phyloP scores from a whole-genome alignment of 129 eudicot species.

The Sambucus nigra region DNA sequence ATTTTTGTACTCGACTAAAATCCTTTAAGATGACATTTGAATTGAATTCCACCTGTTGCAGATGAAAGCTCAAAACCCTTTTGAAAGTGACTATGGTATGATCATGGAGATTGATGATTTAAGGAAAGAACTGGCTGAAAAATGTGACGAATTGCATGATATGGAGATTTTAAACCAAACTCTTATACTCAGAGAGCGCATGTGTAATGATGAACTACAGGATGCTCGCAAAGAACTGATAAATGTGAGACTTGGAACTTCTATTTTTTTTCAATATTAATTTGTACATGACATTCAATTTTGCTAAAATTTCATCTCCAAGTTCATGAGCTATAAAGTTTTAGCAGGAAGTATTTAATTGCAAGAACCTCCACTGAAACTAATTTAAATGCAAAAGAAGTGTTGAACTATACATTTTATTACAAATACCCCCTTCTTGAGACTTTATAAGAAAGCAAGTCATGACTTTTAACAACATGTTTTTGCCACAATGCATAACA shows the following conservation, averaged over 20 bases:
- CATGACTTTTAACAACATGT: too few relatives aligned
- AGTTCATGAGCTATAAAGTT: too few relatives aligned
- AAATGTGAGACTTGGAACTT: constrained; percentile 33
- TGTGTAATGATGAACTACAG: constrained; percentile 52
- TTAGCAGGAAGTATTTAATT: too few relatives aligned
- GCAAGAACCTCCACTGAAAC: too few relatives aligned
- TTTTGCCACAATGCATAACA: too few relatives aligned
- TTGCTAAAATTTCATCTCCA: too few relatives aligned
- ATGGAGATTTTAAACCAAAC: constrained; percentile 50
- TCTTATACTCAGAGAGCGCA: constrained; percentile 50
- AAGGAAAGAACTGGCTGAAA: constrained; percentile 37
- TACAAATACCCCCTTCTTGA: too few relatives aligned
- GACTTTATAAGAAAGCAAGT: too few relatives aligned
- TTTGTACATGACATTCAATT: too few relatives aligned
- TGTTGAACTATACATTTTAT: too few relatives aligned
- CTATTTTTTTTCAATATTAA: too few relatives aligned
- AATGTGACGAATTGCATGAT: constrained; percentile 47
- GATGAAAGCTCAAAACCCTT: constrained; percentile 33
- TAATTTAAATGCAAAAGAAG: too few relatives aligned
- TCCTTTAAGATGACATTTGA: neutral
- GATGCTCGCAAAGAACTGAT: constrained; percentile 67
- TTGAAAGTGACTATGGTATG: constrained; percentile 23
- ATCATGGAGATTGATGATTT: constrained; percentile 14
- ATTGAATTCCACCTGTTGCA: constrained; percentile 11
- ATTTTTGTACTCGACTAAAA: neutral